Percentiles rank a stretch among this genome's conserved stretches.
Evolutionary conservation across 176 grass and related monocot genomes (phyloP).

Genomic region (Oryza nivara): DNA sequence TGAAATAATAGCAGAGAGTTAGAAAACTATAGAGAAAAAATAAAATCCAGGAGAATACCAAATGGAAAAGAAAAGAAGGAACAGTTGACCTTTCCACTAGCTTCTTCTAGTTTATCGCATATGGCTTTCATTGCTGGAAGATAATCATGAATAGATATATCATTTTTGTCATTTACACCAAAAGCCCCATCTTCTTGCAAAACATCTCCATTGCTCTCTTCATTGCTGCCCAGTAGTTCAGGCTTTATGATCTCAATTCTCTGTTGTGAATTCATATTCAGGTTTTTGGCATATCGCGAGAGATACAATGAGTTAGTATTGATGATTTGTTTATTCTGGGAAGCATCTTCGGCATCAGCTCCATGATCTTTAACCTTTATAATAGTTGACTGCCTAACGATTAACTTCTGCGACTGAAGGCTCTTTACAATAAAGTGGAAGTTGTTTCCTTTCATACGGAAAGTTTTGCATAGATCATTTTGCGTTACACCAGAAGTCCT

Average conservation of each 20-base stretch:
- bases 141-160: constrained; percentile 75
- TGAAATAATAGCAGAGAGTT: constrained; percentile 42
- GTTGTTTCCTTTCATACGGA: constrained; percentile 85
- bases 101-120: constrained; percentile 93
- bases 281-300: constrained; percentile 71
- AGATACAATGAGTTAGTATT: constrained; percentile 86
- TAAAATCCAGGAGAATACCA: constrained; percentile 29
- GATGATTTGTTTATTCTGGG: constrained; percentile 68
- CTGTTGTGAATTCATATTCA: constrained; percentile 91
- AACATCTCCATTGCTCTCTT: constrained; percentile 38
- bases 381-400: constrained; percentile 84
- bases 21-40: constrained; percentile 31
- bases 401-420: constrained; percentile 70
- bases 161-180: constrained; percentile 54
- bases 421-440: constrained; percentile 89
- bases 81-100: constrained; percentile 70
- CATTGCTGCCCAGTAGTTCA: constrained; percentile 52
- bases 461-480: constrained; percentile 74
- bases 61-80: constrained; percentile 4
- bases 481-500: constrained; percentile 87
- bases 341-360: constrained; percentile 49
- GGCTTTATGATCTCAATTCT: constrained; percentile 90
- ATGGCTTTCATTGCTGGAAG: constrained; percentile 95
- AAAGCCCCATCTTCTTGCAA: constrained; percentile 52
- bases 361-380: constrained; percentile 76